phyloP scores from a whole-genome alignment of 768 basidiomycete species.

The Paxillus rubicundulus region DNA sequence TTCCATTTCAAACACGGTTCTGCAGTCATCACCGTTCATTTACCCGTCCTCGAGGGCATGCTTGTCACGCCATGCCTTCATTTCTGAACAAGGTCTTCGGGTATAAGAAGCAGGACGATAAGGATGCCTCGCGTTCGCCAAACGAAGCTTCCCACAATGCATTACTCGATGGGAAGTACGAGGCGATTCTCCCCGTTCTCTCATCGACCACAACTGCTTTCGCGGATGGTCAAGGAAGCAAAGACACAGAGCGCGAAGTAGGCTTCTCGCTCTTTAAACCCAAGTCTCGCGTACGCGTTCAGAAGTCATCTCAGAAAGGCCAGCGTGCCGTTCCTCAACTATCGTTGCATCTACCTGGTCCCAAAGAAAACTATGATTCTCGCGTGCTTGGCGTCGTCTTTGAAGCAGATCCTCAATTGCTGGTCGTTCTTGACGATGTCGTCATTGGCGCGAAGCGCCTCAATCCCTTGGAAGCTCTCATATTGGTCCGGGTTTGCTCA shows the following conservation, averaged over 20 bases:
- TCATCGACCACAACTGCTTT: constrained; percentile 34
- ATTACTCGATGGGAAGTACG: constrained; percentile 73
- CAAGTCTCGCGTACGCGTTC: constrained; percentile 41
- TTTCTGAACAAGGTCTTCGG: constrained; percentile 78
- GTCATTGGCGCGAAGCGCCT: constrained; percentile 57
- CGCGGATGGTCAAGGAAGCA: constrained; percentile 20
- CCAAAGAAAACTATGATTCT: constrained; percentile 46
- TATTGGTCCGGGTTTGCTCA: constrained; percentile 67
- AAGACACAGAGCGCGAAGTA: constrained; percentile 42
- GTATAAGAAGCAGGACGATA: constrained; percentile 65
- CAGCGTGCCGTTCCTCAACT: constrained; percentile 49
- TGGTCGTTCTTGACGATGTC: constrained; percentile 47
- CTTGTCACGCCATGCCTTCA: constrained; percentile 46
- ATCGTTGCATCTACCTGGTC: constrained; percentile 57
- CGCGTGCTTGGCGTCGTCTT: constrained; percentile 56
- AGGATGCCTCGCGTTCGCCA: constrained; percentile 31
- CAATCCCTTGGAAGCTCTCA: constrained; percentile 59
- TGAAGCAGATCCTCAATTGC: constrained; percentile 54
- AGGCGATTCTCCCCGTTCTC: constrained; percentile 53
- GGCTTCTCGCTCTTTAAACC: constrained; percentile 50
- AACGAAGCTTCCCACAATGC: constrained; percentile 40
- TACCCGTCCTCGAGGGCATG: constrained; percentile 13
- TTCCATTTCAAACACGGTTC: constrained; percentile 6
- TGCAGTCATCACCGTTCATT: constrained; percentile 6
- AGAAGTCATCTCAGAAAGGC: constrained; percentile 31